Evolutionary conservation across 306 rosid species (phyloP), one percentile per base, ranked within the genome.

Genomic region (Ormosia semicastrata): DNA sequence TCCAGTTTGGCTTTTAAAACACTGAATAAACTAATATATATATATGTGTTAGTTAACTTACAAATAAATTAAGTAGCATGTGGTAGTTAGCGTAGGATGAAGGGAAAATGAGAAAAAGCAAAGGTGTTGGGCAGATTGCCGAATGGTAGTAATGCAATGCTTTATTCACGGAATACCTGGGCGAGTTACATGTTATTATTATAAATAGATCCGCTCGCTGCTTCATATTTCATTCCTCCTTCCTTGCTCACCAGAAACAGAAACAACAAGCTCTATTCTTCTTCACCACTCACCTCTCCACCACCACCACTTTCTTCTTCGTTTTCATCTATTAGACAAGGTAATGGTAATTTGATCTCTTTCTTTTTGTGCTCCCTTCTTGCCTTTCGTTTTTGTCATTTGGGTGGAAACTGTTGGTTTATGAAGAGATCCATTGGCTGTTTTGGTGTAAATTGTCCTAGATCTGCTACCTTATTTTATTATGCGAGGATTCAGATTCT

Each of bases 391-490:
- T 12, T 60, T 10, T n/a, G 50, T 43, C 29, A 39, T 47, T 71
- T 71, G 11, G 18, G 36, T 67, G 5, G 6, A 17, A 29, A 29
- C 41, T 34, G 8, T 82, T 14, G 66, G 73, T 56, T 47, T 60
- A 66, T 46, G 11, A 67, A 33, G 66, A 62, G 85, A 86, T 87
- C 85, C 57, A 29, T 30, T 34, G 32, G 75, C 15, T 83, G 29
- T 41, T 73, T 40, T 54, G 24, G 13, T 57, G 2, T 64, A 5
- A 47, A 37, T 44, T 52, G 4, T 32, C 41, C 14, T 78, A 63
- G 92, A 86, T 91, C 86, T 83, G 84, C 65, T 62, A 68, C 70
- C 32, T 37, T 37, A 39, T 40, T 82, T 75, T 37, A 12, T 79
- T 66, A 2, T 41, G 30, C 37, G 4, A 17, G 43, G 9, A 41